Evolutionary conservation across 202 grass and related monocot genomes (phyloP), one percentile per base, ranked within the genome.

Genomic region (Saccharum hybrid): DNA sequence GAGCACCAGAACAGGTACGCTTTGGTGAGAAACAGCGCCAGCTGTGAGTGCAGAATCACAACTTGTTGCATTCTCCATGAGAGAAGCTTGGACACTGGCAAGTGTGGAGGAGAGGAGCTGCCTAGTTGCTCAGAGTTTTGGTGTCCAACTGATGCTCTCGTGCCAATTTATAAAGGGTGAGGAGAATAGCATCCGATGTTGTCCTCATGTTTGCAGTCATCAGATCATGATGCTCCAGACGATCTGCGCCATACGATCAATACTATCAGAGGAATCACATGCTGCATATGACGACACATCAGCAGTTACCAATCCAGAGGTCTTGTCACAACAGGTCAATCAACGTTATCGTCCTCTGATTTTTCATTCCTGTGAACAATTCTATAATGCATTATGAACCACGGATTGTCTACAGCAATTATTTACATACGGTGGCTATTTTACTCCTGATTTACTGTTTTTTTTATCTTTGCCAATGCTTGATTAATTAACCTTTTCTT

Each of bases 101-200:
- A 19, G 2, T 60, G 63, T 69, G 48, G 51, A 62, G n/a, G 74
- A 60, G 61, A 48, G 45, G 22, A 48, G 59, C 78, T 69, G 75
- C 26, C 54, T 69, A 37, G 49, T 45, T 45, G 23, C 23, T 66
- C 46, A 2, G 66, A 82, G 82, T 26, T 66, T 68, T 90, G 62
- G 26, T 62, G 56, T 36, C 42, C 75, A 52, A 38, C 23, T 75
- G 34, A 43, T 70, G 68, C 40, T 69, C 52, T 52, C 69, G 11
- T 56, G 63, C 42, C 75, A 54, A 75, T 69, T 90, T 90, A 90
- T 88, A 81, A 48, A 59, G 65, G 21, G 64, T 23, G 72, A 82
- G 72, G 85, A 42, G 49, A 40, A 61, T 52, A 61, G 73, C 10
- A 14, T 80, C 13, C 46, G 2, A 43, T 66, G 49, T 43, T 57